Base-by-base conservation (phyloP, 31 red algal genomes). In the Odonthalia washingtoniensis region DNA sequence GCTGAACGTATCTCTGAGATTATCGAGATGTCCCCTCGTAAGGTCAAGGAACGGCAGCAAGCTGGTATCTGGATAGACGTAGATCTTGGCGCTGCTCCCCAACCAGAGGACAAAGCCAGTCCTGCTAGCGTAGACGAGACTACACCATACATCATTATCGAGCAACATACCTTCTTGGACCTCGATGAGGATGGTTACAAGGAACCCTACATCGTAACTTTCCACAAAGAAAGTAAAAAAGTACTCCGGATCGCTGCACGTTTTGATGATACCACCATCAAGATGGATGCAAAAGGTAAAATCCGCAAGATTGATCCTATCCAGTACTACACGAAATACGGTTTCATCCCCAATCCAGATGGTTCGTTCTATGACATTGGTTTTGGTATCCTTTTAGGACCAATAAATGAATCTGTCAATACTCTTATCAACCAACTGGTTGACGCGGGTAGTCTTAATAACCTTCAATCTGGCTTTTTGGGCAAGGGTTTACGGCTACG, bases 311-410 rank as follows among this genome's bases (percentile, higher is more conserved):
- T 67, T 35, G 27, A 30, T 33, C 27, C 27, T 30, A 35, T 35
- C 33, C 64, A 67, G 33, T 35, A 67, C 33, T 67, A 67, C 33
- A 35, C 33, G 64, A 30, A 35, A 33, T 67, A 67, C 33, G 64
- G 27, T 30, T 67, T 67, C 64, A 67, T 67, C 30, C 64, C 64
- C 33, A 35, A 67, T 67, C 64, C 64, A 33, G 64, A 67, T 30
- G 64, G 64, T 35, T 35, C 30, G 27, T 33, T 67, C 30, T 35
- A 67, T 67, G 64, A 35, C 64, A 67, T 67, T 30, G 64, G 64
- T 35, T 67, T 67, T 67, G 64, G 64, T 67, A 33, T 67, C 30
- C 64, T 67, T 30, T 35, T 67, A 35, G 64, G 64, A 30, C 27
- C 30, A 33, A 67, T 67, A 33, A 33, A 30, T 35, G 64, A 67